Evolutionary conservation across 169 alveolate species (phyloP), one percentile per base, ranked within the genome.

Genomic region (Eimeria mitis): DNA sequence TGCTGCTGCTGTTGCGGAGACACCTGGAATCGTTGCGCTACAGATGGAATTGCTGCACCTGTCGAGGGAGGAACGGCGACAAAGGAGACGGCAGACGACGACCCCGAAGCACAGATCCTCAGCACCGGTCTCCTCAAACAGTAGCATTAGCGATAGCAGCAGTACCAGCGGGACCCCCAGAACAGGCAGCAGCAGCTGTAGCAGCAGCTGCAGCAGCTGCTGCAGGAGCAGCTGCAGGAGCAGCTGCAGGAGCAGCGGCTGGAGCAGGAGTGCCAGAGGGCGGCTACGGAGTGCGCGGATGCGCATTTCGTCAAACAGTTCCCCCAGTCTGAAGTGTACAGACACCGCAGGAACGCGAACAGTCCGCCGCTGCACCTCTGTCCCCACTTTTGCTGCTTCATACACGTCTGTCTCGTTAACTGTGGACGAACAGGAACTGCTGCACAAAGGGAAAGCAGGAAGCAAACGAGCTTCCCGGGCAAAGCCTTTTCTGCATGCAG

Each of bases 181-280:
- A 79, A 79, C 89, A 8, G 89, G 89, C 89, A 75, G 85, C 85
- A 79, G 89, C 89, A 47, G 89, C 89, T 37, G 84, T 56, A 34
- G 52, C 84, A 73, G n/a, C 54, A 44, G 59, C 49, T 16, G 83
- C 83, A 40, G 83, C 89, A 79, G 70, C 34, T 8, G 70, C 61
- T 23, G 89, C 89, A 52, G 52, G 49, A 73, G n/a, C 54, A 44
- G 59, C 49, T 16, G 83, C 83, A 40, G 83, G 71, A 79, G 70
- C 34, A 25, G 70, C 61, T 23, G 89, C 89, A 52, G 52, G 49
- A 79, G 89, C 89, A 47, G 89, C 47, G 59, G 89, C 89, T 0
- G 68, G 31, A 79, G 31, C 28, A 79, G 89, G n/a, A 79, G 89
- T 56, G 2, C n/a, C 70, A 44, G 19, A n/a, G 44, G 61, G 44